Evolutionary conservation across 2,329 filamentous ascomycete species (phyloP).

Genomic region (Gaeumannomyces tritici): DNA sequence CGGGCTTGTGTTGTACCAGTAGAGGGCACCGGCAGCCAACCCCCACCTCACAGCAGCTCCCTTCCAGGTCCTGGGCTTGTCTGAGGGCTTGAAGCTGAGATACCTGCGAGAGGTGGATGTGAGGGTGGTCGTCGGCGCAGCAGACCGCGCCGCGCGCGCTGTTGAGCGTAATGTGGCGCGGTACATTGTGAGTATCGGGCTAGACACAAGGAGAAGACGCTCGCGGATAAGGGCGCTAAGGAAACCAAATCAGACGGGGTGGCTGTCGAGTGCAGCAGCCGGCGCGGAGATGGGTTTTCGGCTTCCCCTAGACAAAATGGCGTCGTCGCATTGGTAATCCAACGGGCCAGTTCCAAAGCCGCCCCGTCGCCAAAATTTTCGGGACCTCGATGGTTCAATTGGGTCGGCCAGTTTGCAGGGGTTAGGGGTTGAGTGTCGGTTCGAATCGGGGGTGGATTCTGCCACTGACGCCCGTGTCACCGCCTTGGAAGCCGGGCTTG

Average conservation of each 20-base stretch:
- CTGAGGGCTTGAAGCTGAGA: constrained; percentile 44
- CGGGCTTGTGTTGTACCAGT: constrained; percentile 89
- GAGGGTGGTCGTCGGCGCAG: constrained; percentile 27
- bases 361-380: background rate
- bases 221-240: constrained; percentile 2
- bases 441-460: background rate
- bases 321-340: background rate
- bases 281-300: background rate
- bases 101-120: constrained; percentile 36
- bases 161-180: constrained; percentile 39
- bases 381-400: background rate
- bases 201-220: constrained; percentile 8
- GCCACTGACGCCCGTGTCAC: background rate
- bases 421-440: background rate
- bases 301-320: background rate
- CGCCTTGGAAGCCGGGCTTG: background rate
- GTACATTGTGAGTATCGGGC: constrained; percentile 32
- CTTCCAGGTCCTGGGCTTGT: constrained; percentile 75
- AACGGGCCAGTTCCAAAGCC: background rate
- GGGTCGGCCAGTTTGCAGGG: background rate
- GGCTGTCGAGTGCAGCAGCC: background rate
- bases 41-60: constrained; percentile 64
- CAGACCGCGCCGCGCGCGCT: constrained; percentile 31
- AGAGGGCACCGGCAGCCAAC: constrained; percentile 65
- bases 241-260: background rate